Conservation (phyloP, 352 stramenopile genomes). For the Globisporangium solare region DNA sequence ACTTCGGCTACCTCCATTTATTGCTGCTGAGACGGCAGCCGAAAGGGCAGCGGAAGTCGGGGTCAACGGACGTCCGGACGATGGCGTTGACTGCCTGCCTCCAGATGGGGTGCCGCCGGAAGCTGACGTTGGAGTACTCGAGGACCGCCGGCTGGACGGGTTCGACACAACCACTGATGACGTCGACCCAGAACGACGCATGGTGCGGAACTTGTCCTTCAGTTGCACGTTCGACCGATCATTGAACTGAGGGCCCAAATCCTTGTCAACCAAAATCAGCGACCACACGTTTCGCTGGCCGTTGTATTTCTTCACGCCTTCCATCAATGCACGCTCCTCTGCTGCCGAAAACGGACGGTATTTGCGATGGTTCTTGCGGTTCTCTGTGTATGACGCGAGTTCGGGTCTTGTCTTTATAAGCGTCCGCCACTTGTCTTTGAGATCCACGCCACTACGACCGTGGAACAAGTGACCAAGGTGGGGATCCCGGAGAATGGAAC, state of each 20-base stretch:
- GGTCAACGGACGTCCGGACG: constrained; percentile 17
- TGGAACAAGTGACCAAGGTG: constrained; percentile 75
- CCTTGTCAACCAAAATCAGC: constrained; percentile 77
- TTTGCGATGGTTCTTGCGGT: constrained; percentile 85
- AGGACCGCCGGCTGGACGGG: constrained; percentile 39
- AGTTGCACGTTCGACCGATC: constrained; percentile 80
- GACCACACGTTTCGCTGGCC: constrained; percentile 82
- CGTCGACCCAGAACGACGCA: constrained; percentile 53
- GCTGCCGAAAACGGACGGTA: constrained; percentile 71
- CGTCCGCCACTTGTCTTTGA: constrained; percentile 84
- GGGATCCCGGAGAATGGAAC: constrained; percentile 68
- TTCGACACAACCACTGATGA: constrained; percentile 37
- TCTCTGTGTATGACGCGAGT: constrained; percentile 73
- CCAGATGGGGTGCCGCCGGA: constrained; percentile 5
- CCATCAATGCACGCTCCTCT: constrained; percentile 84
- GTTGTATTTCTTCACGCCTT: constrained; percentile 83
- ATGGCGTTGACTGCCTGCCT: constrained; percentile 10
- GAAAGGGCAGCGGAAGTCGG: constrained; percentile 28
- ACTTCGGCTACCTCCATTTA: constrained; percentile 21
- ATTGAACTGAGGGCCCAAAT: constrained; percentile 74
- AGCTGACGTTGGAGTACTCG: constrained; percentile 16
- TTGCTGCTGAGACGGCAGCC: constrained; percentile 26
- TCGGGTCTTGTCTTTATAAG: constrained; percentile 78
- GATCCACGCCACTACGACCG: constrained; percentile 66
- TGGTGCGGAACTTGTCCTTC: constrained; percentile 83